phyloP scores from a whole-genome alignment of 2,329 filamentous ascomycete species.

The Neocatenulostroma microsporum region DNA sequence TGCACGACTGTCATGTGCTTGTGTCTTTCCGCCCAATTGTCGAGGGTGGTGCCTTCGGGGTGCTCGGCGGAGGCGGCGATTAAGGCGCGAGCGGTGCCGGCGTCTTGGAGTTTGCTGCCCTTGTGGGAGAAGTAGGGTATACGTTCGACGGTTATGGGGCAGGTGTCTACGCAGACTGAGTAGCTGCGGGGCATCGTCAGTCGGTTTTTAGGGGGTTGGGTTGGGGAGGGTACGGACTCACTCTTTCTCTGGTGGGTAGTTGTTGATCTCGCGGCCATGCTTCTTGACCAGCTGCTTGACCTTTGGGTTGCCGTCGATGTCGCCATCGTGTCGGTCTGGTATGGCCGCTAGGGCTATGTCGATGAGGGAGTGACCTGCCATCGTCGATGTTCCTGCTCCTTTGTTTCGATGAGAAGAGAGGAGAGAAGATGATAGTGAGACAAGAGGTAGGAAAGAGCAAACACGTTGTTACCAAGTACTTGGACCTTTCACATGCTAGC shows the following conservation, averaged over 20 bases:
- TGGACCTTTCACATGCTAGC: too few relatives aligned
- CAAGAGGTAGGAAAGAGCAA: too few relatives aligned
- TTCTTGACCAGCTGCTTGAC: slow-evolving; percentile 4
- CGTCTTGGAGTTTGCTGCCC: slow-evolving; percentile 17
- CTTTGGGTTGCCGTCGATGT: background rate
- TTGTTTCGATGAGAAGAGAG: too few relatives aligned
- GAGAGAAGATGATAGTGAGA: too few relatives aligned
- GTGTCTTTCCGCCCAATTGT: slow-evolving; percentile 33
- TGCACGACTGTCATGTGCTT: slow-evolving; percentile 42
- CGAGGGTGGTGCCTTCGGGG: slow-evolving; percentile 37
- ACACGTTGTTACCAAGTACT: too few relatives aligned
- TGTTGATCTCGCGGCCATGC: slow-evolving; percentile 7
- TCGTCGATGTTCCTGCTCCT: too few relatives aligned
- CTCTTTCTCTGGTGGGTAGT: slow-evolving; percentile 7
- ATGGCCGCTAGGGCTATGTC: background rate
- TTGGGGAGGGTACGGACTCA: too few relatives aligned
- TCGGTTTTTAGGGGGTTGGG: too few relatives aligned
- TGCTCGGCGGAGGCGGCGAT: slow-evolving; percentile 33
- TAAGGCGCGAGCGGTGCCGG: slow-evolving; percentile 37
- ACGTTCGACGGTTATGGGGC: slow-evolving; percentile 19
- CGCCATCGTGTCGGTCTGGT: slow-evolving; percentile 1
- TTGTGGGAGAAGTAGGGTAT: slow-evolving; percentile 18
- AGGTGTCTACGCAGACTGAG: slow-evolving; percentile 13
- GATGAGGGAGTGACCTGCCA: background rate
- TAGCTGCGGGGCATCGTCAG: slow-evolving; percentile 9